Evolutionary conservation across 805 yeast genomes (phyloP).

Genomic region (Hyphopichia homilentoma): DNA sequence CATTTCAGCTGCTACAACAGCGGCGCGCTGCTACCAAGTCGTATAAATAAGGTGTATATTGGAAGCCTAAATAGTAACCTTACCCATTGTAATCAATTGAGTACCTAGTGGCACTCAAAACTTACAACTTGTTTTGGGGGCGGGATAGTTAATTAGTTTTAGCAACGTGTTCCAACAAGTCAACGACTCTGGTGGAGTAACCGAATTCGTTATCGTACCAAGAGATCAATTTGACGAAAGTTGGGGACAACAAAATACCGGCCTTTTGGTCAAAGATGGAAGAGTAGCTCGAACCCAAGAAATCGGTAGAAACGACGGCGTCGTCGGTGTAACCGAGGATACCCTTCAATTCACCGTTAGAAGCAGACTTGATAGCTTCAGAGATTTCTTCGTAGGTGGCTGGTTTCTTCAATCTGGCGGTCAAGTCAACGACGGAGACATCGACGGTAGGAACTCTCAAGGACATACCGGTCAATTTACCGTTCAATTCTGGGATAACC

Average conservation of each 20-base stretch:
- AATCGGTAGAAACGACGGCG: constrained; percentile 87
- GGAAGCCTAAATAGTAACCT: too few relatives aligned
- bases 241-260: constrained; percentile 82
- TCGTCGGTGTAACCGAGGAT: constrained; percentile 88
- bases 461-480: constrained; percentile 92
- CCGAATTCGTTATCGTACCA: constrained; percentile 98
- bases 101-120: too few relatives aligned
- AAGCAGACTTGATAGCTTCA: constrained; percentile 68
- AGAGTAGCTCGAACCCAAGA: constrained; percentile 78
- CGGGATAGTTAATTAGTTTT: constrained; percentile 29
- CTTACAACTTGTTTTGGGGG: too few relatives aligned
- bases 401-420: constrained; percentile 73
- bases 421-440: constrained; percentile 90
- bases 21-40: too few relatives aligned
- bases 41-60: too few relatives aligned
- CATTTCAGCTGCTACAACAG: too few relatives aligned
- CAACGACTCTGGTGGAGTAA: constrained; percentile 95
- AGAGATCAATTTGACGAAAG: constrained; percentile 85
- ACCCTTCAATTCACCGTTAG: constrained; percentile 78
- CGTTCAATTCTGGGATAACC: constrained; percentile 86
- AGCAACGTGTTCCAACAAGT: constrained; percentile 79
- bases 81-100: too few relatives aligned
- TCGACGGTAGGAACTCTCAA: constrained; percentile 92
- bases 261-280: constrained; percentile 90
- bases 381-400: constrained; percentile 83